Conservation (phyloP, 345 rosid genomes). For the Acer negundo region DNA sequence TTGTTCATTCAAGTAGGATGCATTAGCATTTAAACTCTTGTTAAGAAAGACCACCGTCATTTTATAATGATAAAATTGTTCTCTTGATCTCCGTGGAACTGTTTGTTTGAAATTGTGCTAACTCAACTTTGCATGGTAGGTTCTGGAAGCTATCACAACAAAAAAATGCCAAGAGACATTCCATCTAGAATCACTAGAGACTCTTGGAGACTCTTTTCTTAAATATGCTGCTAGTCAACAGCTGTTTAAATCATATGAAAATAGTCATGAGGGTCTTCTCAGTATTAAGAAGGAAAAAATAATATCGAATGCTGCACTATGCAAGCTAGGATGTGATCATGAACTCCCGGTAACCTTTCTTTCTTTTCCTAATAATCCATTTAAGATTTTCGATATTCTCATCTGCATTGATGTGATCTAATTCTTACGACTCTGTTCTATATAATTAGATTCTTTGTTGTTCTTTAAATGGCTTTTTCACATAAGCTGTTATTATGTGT, state of each 20-base stretch:
- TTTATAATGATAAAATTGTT: neutral
- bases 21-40: neutral
- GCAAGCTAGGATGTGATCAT: slow-evolving; percentile 64
- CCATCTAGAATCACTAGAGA: slow-evolving; percentile 85
- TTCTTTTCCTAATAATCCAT: slow-evolving; percentile 1
- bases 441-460: neutral
- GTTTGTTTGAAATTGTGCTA: slow-evolving; percentile 12
- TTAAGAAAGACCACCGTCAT: neutral
- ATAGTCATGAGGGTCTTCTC: slow-evolving; percentile 79
- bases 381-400: slow-evolving; percentile 5
- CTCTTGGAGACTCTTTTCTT: slow-evolving; percentile 92
- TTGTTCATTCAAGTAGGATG: neutral
- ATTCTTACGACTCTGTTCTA: neutral
- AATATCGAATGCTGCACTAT: slow-evolving; percentile 69
- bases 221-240: slow-evolving; percentile 83
- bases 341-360: slow-evolving; percentile 64
- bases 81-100: neutral
- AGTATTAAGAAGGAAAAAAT: slow-evolving; percentile 63
- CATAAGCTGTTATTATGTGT: neutral
- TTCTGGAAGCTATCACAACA: slow-evolving; percentile 88
- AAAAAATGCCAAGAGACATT: slow-evolving; percentile 78
- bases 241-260: slow-evolving; percentile 51
- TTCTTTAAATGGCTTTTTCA: neutral
- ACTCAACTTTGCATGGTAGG: slow-evolving; percentile 37
- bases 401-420: neutral